Percentiles rank a stretch among this genome's conserved stretches.
Conservation (phyloP, 345 rosid genomes). For the Psidium guajava region DNA sequence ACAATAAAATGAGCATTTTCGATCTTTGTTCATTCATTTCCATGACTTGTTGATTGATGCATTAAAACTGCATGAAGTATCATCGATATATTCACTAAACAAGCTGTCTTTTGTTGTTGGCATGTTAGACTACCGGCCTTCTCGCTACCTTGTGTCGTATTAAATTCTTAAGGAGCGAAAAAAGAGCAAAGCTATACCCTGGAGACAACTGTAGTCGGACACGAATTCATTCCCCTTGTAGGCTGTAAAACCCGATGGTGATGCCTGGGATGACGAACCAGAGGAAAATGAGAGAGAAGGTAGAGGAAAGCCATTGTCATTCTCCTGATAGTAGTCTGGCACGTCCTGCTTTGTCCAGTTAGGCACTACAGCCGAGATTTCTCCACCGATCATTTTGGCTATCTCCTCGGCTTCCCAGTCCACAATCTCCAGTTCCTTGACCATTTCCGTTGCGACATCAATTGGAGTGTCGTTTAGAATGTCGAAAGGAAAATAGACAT, state of each 20-base stretch:
- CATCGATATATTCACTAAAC: background rate
- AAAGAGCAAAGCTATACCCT: conserved; percentile 11
- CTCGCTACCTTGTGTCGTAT: background rate
- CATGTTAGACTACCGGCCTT: background rate
- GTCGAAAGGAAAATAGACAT: conserved; percentile 75
- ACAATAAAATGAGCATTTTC: background rate
- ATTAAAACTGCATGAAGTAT: background rate
- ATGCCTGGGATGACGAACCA: conserved; percentile 46
- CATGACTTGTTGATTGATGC: background rate
- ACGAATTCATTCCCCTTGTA: background rate
- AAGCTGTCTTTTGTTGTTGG: background rate
- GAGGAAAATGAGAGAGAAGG: conserved; percentile 32
- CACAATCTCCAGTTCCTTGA: conserved; percentile 65
- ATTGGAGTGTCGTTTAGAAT: conserved; percentile 54
- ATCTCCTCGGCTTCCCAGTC: conserved; percentile 70
- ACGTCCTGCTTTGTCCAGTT: conserved; percentile 24
- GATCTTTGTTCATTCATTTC: background rate
- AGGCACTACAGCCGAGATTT: conserved; percentile 58
- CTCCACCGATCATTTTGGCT: conserved; percentile 69
- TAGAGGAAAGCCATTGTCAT: conserved; percentile 15
- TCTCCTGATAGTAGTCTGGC: conserved; percentile 24
- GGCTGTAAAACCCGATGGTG: conserved; percentile 13
- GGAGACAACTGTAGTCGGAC: conserved; percentile 14
- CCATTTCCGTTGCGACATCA: conserved; percentile 87
- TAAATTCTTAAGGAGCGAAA: background rate